Evolutionary conservation across 148 eudicot genomes (phyloP), one percentile per base, ranked within the genome.

Genomic region (Chenopodium berlandieri): DNA sequence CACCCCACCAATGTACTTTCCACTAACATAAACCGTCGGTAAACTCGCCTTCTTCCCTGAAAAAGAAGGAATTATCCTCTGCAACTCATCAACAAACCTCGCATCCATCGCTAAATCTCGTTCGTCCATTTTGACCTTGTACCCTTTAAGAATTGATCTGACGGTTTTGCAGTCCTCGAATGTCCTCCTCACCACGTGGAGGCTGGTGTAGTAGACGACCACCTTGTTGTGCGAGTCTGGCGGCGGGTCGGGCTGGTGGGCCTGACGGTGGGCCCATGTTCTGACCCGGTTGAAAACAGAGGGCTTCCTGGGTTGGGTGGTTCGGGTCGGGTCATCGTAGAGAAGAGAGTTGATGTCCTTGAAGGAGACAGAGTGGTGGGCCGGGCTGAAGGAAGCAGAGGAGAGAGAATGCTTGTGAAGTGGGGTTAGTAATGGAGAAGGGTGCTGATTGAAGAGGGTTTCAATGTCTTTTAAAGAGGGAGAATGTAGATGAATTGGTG

Each of bases 51-150:
- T 85, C 17, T 56, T 56, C 62, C 62, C 62, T 12, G 4, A 0
- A 3, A 7, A 0, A 13, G 60, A 12, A 0, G 79, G 68, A 1
- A 73, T 50, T 34, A 88, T 79, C 80, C 60, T 52, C 69, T 85
- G 86, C 19, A 90, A 68, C 85, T 88, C 92, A 9, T 58, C 82
- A 46, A 80, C 69, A 52, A 75, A 88, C 0, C 46, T 52, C 0
- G 62, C 72, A 31, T 88, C 89, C 91, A 90, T 88, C 4, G 90
- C 82, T 20, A 90, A 54, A 83, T 90, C 92, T 25, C 92, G 83
- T 32, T 90, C 91, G 90, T 90, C 92, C 62, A 89, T 72, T 17
- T 68, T 78, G 2, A 90, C 91, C 0, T 86, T 64, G 79, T 83
- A 88, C 20, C 82, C 83, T 13, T 80, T 81, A 1, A 90, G 64